These are phyloP conservation scores for Pseudisothecium myosuroides DNA, from an alignment of 225 moss, liverwort and hornwort genomes.

Conservation along the genomic window DNA sequence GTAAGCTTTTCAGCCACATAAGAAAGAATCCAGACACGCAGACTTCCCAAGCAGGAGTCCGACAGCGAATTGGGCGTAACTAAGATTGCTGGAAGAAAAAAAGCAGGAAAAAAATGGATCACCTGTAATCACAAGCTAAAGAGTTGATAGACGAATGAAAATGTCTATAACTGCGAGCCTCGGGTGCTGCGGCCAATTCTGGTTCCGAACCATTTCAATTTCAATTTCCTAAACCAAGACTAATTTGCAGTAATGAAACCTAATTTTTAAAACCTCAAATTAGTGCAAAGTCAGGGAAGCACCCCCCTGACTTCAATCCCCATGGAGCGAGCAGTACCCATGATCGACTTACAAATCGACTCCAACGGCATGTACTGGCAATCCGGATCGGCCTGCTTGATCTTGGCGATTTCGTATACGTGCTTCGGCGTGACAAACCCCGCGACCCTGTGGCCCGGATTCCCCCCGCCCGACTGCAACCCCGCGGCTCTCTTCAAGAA, in stretches of 20 bases:
- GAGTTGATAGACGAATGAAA: not conserved
- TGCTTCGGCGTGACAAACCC: slow-evolving; percentile 81
- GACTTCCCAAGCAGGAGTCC: not conserved
- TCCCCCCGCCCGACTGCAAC: slow-evolving; percentile 65
- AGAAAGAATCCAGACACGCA: not conserved
- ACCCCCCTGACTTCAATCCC: slow-evolving; percentile 58
- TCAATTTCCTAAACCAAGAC: not conserved
- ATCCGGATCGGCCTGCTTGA: slow-evolving; percentile 87
- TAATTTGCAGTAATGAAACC: not conserved
- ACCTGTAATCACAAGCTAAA: not conserved
- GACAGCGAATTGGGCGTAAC: not conserved
- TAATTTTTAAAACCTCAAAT: no score
- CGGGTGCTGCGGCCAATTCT: not conserved
- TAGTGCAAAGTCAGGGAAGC: slow-evolving; percentile 24
- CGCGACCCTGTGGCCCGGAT: slow-evolving; percentile 65
- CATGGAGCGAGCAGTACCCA: slow-evolving; percentile 95
- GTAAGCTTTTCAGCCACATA: not conserved
- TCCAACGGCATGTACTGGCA: slow-evolving; percentile 86
- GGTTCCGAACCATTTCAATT: not conserved
- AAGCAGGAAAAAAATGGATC: not conserved
- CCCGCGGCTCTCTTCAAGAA: slow-evolving; percentile 92
- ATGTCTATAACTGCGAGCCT: not conserved
- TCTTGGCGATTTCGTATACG: slow-evolving; percentile 84
- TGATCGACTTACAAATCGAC: slow-evolving; percentile 69
- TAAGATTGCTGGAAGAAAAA: not conserved